These are phyloP conservation scores for Apiospora kogelbergensis DNA, from an alignment of 2,329 filamentous ascomycete genomes.

Conservation along the genomic window DNA sequence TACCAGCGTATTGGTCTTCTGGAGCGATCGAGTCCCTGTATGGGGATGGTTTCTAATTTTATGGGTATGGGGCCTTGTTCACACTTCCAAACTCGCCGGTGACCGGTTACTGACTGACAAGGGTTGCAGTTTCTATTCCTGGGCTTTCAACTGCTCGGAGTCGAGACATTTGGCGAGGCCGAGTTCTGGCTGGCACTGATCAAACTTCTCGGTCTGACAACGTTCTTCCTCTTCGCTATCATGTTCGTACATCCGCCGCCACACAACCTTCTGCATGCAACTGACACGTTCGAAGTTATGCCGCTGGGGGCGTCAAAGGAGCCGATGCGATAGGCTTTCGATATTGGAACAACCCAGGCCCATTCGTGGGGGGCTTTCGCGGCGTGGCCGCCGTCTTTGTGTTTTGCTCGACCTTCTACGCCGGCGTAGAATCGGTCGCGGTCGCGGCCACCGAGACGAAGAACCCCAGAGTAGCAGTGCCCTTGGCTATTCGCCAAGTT, in stretches of 20 bases:
- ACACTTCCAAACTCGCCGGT: not conserved
- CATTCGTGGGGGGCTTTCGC: conserved; percentile 68
- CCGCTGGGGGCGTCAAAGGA: conserved; percentile 64
- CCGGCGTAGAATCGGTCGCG: conserved; percentile 62
- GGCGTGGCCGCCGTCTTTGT: conserved; percentile 67
- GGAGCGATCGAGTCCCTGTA: conserved; percentile 59
- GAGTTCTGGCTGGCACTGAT: conserved; percentile 78
- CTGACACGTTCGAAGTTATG: conserved; percentile 46
- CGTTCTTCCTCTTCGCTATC: conserved; percentile 74
- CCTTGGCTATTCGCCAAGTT: conserved; percentile 58
- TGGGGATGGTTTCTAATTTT: conserved; percentile 75
- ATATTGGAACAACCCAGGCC: conserved; percentile 71
- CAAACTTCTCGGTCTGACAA: conserved; percentile 68
- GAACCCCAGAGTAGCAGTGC: conserved; percentile 56
- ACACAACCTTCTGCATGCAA: not conserved
- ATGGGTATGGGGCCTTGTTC: conserved; percentile 48
- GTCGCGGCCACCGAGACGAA: conserved; percentile 63
- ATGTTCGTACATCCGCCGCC: conserved; percentile 36
- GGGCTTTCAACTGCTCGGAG: conserved; percentile 67
- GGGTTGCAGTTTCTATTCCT: conserved; percentile 53
- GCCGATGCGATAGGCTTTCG: conserved; percentile 64
- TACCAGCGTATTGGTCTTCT: conserved; percentile 65
- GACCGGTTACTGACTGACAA: not conserved
- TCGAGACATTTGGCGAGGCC: conserved; percentile 74
- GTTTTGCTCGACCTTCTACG: conserved; percentile 70